Evolutionary conservation across 306 rosid species (phyloP).

Genomic region (Notholithocarpus densiflorus): DNA sequence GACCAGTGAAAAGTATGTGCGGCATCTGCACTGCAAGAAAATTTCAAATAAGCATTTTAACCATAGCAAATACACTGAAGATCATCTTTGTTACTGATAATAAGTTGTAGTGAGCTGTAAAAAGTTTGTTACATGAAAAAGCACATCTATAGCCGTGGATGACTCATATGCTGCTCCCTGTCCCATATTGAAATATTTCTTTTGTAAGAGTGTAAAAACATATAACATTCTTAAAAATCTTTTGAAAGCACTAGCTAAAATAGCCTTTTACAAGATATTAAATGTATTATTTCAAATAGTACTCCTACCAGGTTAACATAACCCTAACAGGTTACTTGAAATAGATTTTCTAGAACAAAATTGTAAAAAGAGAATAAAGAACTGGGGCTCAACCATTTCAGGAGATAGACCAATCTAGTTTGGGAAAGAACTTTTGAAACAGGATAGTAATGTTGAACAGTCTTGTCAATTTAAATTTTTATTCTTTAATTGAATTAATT

Average conservation of each 20-base stretch:
- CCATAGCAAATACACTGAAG: not conserved
- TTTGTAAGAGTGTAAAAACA: not conserved
- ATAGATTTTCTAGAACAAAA: not conserved
- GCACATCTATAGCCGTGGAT: not conserved
- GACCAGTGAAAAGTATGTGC: constrained; percentile 77
- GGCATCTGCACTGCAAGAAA: constrained; percentile 76
- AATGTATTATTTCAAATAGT: not conserved
- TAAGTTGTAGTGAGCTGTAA: not conserved
- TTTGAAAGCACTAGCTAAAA: not conserved
- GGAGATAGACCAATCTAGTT: not conserved
- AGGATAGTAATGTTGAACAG: too few species aligned
- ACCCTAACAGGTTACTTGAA: not conserved
- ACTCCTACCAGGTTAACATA: not conserved
- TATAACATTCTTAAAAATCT: not conserved
- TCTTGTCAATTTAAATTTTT: too few species aligned
- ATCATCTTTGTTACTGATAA: not conserved
- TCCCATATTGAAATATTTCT: not conserved
- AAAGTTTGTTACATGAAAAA: not conserved
- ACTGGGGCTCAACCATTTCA: not conserved
- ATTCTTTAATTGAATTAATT: not conserved
- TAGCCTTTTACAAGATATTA: not conserved
- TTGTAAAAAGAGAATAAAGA: not conserved
- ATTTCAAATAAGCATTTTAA: constrained; percentile 6
- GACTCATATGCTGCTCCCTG: not conserved
- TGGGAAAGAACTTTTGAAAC: not conserved